Percentiles rank a stretch among this genome's conserved stretches.
phyloP scores from a whole-genome alignment of 148 eudicot genomes.

The Rheum nobile region DNA sequence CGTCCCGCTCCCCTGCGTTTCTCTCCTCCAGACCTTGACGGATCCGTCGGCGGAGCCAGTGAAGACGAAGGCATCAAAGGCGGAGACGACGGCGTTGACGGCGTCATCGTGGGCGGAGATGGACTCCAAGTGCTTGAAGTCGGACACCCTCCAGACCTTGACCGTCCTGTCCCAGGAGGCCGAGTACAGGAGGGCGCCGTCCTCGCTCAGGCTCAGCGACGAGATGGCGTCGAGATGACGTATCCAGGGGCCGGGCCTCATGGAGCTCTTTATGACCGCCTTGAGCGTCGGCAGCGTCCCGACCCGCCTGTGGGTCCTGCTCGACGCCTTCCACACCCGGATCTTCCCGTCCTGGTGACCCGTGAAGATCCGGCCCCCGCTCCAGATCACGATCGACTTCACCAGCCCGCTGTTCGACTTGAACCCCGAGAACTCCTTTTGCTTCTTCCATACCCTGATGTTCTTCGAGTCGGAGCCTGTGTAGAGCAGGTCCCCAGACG shows the following conservation, averaged over 20 bases:
- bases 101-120: slow-evolving; percentile 67
- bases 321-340: slow-evolving; percentile 61
- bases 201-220: slow-evolving; percentile 57
- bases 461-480: slow-evolving; percentile 82
- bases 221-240: slow-evolving; percentile 64
- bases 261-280: slow-evolving; percentile 42
- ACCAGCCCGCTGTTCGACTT: slow-evolving; percentile 69
- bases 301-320: slow-evolving; percentile 44
- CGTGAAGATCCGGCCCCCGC: slow-evolving; percentile 27
- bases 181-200: slow-evolving; percentile 38
- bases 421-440: slow-evolving; percentile 52
- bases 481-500: slow-evolving; percentile 51
- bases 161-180: slow-evolving; percentile 68
- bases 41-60: slow-evolving; percentile 69
- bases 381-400: slow-evolving; percentile 60
- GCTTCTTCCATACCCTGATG: slow-evolving; percentile 72
- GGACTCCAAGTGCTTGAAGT: slow-evolving; percentile 65
- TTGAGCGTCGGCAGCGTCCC: slow-evolving; percentile 62
- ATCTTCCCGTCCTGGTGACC: slow-evolving; percentile 84
- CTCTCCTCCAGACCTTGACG: slow-evolving; percentile 61
- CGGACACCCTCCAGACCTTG: slow-evolving; percentile 53
- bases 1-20: slow-evolving; percentile 64
- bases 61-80: slow-evolving; percentile 55
- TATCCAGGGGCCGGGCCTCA: slow-evolving; percentile 54
- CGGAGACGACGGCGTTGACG: slow-evolving; percentile 57